Evolutionary conservation across 2,329 filamentous ascomycete genomes (phyloP), one percentile per base, ranked within the genome.

Genomic region (Talaromyces sp.): DNA sequence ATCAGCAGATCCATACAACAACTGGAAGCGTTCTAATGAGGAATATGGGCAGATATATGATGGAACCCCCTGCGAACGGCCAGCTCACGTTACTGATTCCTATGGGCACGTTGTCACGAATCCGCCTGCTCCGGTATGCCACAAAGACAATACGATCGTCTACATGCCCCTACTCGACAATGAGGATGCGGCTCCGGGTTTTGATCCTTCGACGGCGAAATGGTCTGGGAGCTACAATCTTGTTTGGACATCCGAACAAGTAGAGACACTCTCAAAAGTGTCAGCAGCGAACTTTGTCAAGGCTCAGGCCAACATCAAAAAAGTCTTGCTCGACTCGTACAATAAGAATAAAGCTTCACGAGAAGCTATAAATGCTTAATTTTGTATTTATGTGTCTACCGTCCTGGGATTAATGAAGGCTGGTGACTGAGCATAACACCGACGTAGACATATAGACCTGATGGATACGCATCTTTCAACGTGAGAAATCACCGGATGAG

Each of bases 181-280:
- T 37, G 62, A 64, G 14, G 58, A 58, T 46, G 62, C 42, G 1
- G 62, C 44, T n/a, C 52, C 58, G 23, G 52, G 52, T 16, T 64
- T 58, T 11, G 50, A 64, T 39, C 58, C 62, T n/a, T 64, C 62
- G 21, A 64, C 58, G 9, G 54, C 62, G 6, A 61, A 64, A 25
- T 64, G 52, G 58, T 64, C 62, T 23, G 62, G 62, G 16, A 64
- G 58, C 37, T 64, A 64, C 33, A 64, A 64, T 39, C 58, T 64
- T 18, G 62, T 64, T 23, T 64, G 62, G 62, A 61, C 58, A 3
- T 58, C 58, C 11, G 58, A 61, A 8, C 58, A 64, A 35, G 55
- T 64, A 8, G 62, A 64, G n/a, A 64, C 46, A 42, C 18, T 61
- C 16, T 16, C 61, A 18, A 61, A 61, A 6, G 39, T 64, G n/a